Evolutionary conservation across 441 rosid genomes (phyloP).

Genomic region (Pelargonium fulgidum): DNA sequence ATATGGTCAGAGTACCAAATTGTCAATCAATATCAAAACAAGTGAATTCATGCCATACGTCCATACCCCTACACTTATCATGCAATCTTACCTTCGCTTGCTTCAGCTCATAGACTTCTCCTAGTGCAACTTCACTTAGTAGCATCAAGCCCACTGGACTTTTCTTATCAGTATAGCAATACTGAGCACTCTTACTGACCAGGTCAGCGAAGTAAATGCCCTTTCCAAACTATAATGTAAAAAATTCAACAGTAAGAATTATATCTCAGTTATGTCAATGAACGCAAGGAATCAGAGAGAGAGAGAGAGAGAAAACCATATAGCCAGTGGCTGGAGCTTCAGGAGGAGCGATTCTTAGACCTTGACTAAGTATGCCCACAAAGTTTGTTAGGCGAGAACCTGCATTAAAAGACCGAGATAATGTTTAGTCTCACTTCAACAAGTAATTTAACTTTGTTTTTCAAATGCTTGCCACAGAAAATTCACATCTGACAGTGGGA

Average conservation of each 20-base stretch:
- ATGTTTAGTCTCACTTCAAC: constrained; percentile 8
- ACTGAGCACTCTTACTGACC: constrained; percentile 98
- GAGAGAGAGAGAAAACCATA: constrained; percentile 60
- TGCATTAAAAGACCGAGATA: constrained; percentile 27
- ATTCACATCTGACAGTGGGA: background rate
- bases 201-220: constrained; percentile 96
- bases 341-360: constrained; percentile 95
- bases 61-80: background rate
- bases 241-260: constrained; percentile 20
- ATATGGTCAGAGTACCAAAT: background rate
- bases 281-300: constrained; percentile 8
- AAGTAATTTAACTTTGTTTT: constrained; percentile 1
- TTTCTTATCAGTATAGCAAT: constrained; percentile 72
- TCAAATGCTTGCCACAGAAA: constrained; percentile 1
- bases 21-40: background rate
- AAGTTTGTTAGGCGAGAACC: constrained; percentile 93
- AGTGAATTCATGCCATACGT: too few relatives aligned
- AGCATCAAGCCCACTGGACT: constrained; percentile 91
- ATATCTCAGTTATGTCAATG: background rate
- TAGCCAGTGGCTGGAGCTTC: constrained; percentile 99
- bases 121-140: constrained; percentile 88
- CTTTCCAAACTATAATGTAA: constrained; percentile 72
- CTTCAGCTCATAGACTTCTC: constrained; percentile 72
- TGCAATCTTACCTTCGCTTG: constrained; percentile 55
- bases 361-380: constrained; percentile 97